Evolutionary conservation across 192 early-diverging fungal genomes (phyloP).

Genomic region (Coemansia sp.): DNA sequence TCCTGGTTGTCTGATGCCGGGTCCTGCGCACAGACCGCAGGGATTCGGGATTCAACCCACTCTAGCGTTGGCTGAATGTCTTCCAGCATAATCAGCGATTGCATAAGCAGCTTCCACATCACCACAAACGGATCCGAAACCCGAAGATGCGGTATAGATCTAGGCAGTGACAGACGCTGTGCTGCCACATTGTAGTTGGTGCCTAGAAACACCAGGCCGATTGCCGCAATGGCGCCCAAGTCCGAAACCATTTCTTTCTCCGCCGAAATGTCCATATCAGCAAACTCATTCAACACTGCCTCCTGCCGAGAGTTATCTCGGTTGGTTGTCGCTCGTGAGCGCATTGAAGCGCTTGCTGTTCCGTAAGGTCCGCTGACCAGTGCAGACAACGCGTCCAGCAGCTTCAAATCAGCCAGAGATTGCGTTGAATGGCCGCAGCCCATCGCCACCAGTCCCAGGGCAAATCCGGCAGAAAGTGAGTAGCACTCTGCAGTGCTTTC

Average conservation of each 20-base stretch:
- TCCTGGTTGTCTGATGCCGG: neutral
- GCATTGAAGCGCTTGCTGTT: neutral
- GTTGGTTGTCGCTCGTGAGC: neutral
- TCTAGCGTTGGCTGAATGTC: constrained; percentile 59
- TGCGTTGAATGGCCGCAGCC: constrained; percentile 58
- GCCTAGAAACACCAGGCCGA: constrained; percentile 82
- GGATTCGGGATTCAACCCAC: constrained; percentile 61
- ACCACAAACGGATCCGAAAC: constrained; percentile 71
- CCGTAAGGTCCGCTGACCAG: constrained; percentile 18
- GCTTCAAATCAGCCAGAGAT: constrained; percentile 57
- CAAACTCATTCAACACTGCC: constrained; percentile 12
- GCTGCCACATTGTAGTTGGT: constrained; percentile 70
- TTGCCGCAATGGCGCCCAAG: constrained; percentile 67
- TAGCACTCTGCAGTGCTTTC: constrained; percentile 63
- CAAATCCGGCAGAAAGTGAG: constrained; percentile 78
- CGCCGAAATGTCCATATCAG: constrained; percentile 6
- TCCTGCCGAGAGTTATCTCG: neutral
- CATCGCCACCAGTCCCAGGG: constrained; percentile 77
- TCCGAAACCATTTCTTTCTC: constrained; percentile 18
- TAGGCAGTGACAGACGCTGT: constrained; percentile 61
- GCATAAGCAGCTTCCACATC: constrained; percentile 64
- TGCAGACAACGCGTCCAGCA: constrained; percentile 60
- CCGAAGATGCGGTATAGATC: constrained; percentile 59
- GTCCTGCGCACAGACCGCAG: neutral
- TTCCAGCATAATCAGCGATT: constrained; percentile 74